These are phyloP conservation scores for Medicago truncatula DNA, from an alignment of 306 rosid species.

Conservation along the genomic window MtrunA17r5.0-ANR NC_053043.1:12251001-12251500, in stretches of 20 bases:
- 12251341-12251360: constrained; percentile 7
- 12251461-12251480: background rate
- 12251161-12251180: constrained; percentile 27
- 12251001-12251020: constrained; percentile 46
- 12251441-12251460: background rate
- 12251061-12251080: constrained; percentile 28
- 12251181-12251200: background rate
- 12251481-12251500: constrained; percentile 70
- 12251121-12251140: constrained; percentile 41
- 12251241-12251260: constrained; percentile 54
- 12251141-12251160: constrained; percentile 29
- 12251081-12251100: constrained; percentile 38
- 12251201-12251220: background rate
- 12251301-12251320: background rate
- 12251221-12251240: constrained; percentile 39
- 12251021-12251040: constrained; percentile 36
- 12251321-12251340: no score
- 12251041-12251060: constrained; percentile 50
- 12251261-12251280: constrained; percentile 40
- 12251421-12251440: constrained; percentile 16
- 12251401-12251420: constrained; percentile 19
- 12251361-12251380: constrained; percentile 15
- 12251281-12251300: background rate
- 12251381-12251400: constrained; percentile 4
- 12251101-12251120: constrained; percentile 52